Conservation (phyloP, 345 rosid genomes). For the Euclidium syriacum region DNA sequence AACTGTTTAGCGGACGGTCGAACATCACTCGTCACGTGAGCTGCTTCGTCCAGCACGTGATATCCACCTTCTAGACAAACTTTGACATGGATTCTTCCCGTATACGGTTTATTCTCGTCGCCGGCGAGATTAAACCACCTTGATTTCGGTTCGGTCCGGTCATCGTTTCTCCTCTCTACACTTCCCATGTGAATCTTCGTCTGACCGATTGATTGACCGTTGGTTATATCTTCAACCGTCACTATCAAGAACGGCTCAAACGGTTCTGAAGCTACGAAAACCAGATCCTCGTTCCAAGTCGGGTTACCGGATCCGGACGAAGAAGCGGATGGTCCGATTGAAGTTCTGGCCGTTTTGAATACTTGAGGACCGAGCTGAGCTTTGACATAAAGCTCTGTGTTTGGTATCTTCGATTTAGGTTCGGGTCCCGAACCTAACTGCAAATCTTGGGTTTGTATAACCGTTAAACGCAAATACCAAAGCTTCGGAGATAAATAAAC, state of each 20-base stretch:
- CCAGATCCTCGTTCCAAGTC: slow-evolving; percentile 89
- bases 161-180: slow-evolving; percentile 63
- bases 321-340: slow-evolving; percentile 47
- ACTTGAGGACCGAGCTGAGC: slow-evolving; percentile 81
- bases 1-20: slow-evolving; percentile 78
- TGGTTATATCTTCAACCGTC: slow-evolving; percentile 56
- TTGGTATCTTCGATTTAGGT: slow-evolving; percentile 52
- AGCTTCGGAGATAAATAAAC: slow-evolving; percentile 89
- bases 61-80: slow-evolving; percentile 86
- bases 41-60: slow-evolving; percentile 90
- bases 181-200: slow-evolving; percentile 65
- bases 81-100: slow-evolving; percentile 72
- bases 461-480: slow-evolving; percentile 96
- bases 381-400: slow-evolving; percentile 61
- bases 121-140: slow-evolving; percentile 84
- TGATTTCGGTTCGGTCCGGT: slow-evolving; percentile 48
- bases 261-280: slow-evolving; percentile 91
- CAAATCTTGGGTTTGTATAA: slow-evolving; percentile 91
- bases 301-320: slow-evolving; percentile 54
- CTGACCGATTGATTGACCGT: slow-evolving; percentile 53
- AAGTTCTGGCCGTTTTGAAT: slow-evolving; percentile 72
- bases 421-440: slow-evolving; percentile 60
- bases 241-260: slow-evolving; percentile 83
- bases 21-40: slow-evolving; percentile 93
- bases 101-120: slow-evolving; percentile 56